Percentiles rank a stretch among this genome's conserved stretches.
Evolutionary conservation across 2,329 filamentous ascomycete species (phyloP).

Genomic region (Ramichloridium luteum): DNA sequence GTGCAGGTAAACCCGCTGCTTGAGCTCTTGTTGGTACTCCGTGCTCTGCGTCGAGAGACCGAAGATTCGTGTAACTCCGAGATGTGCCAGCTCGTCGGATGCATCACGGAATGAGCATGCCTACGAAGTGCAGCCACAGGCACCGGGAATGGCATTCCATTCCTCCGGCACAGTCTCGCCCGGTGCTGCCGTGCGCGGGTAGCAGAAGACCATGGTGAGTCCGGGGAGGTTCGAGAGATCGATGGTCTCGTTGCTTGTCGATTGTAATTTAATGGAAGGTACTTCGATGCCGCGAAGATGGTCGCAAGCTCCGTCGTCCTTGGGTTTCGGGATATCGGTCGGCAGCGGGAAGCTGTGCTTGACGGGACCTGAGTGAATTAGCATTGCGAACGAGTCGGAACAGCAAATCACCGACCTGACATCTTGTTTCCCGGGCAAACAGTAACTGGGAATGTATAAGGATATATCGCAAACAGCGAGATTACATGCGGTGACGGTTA

Average conservation of each 20-base stretch:
- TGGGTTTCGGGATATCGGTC: constrained; percentile 27
- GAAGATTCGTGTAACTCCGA: constrained; percentile 27
- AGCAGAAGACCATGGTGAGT: constrained; percentile 32
- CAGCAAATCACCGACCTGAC: too few species aligned
- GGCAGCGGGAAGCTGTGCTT: constrained; percentile 21
- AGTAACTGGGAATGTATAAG: too few species aligned
- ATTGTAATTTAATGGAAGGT: constrained; percentile 27
- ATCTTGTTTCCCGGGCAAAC: too few species aligned
- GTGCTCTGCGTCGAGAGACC: constrained; percentile 30
- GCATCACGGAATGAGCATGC: constrained; percentile 33
- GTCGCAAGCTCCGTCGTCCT: constrained; percentile 30
- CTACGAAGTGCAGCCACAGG: constrained; percentile 34
- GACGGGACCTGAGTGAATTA: too few species aligned
- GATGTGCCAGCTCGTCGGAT: constrained; percentile 17
- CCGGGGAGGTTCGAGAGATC: constrained; percentile 26
- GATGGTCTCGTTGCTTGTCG: constrained; percentile 22
- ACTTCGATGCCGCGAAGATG: constrained; percentile 23
- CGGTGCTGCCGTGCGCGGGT: constrained; percentile 29
- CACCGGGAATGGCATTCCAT: constrained; percentile 33
- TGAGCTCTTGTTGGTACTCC: constrained; percentile 29
- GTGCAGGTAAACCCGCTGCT: constrained; percentile 27
- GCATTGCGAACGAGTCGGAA: too few species aligned
- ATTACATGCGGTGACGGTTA: too few species aligned
- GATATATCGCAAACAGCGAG: too few species aligned
- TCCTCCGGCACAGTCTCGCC: constrained; percentile 29